Evolutionary conservation across 495 filamentous ascomycete genomes (phyloP).

Genomic region (Xylaria castorea): DNA sequence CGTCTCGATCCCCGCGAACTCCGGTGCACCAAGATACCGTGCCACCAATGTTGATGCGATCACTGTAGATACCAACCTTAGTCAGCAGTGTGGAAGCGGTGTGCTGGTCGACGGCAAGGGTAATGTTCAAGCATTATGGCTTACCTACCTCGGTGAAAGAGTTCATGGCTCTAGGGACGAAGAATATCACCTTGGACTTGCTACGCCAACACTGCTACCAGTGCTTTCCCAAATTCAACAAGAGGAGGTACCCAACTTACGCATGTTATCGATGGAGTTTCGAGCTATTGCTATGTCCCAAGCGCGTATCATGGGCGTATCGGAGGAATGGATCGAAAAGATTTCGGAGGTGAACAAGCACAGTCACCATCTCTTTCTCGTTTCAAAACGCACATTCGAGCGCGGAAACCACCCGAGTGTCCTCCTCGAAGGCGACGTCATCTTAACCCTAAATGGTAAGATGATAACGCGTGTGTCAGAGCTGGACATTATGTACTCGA

Average conservation of each 20-base stretch:
- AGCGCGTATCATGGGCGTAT: constrained; percentile 96
- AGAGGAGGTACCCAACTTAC: constrained; percentile 76
- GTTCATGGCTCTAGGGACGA: constrained; percentile 83
- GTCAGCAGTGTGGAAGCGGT: constrained; percentile 91
- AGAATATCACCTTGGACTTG: constrained; percentile 94
- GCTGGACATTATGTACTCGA: constrained; percentile 94
- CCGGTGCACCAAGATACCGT: constrained; percentile 87
- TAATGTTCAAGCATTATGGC: constrained; percentile 91
- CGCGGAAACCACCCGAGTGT: constrained; percentile 69
- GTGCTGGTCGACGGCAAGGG: constrained; percentile 90
- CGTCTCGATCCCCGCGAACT: constrained; percentile 93
- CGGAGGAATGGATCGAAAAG: constrained; percentile 91
- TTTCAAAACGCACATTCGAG: constrained; percentile 78
- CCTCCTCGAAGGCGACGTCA: constrained; percentile 89
- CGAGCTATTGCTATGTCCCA: constrained; percentile 96
- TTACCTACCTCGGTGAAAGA: constrained; percentile 94
- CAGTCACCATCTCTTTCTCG: constrained; percentile 97
- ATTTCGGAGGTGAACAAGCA: constrained; percentile 86
- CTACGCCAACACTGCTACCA: constrained; percentile 85
- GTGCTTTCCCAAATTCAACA: constrained; percentile 83
- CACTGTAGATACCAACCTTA: constrained; percentile 91
- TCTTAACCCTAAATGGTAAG: constrained; percentile 88
- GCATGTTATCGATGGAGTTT: constrained; percentile 92
- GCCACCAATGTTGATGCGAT: constrained; percentile 98
- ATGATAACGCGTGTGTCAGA: constrained; percentile 92